Evolutionary conservation across 371 early-diverging fungal genomes (phyloP).

Genomic region (Mucor sp.): DNA sequence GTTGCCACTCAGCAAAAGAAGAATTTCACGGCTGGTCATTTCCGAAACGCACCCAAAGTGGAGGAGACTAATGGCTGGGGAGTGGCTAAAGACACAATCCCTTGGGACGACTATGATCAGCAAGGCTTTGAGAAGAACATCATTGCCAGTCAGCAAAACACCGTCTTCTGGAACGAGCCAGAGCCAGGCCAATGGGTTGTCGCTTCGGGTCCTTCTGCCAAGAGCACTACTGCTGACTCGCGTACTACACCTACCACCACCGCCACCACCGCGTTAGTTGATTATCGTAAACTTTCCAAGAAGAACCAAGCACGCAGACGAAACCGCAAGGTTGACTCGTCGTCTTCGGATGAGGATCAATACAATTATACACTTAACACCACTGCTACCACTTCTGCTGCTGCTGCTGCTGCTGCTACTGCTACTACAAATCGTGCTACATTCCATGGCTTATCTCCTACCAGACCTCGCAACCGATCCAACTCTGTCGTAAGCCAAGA

Average conservation of each 20-base stretch:
- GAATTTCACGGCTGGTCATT: not conserved
- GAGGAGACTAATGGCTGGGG: conserved; percentile 45
- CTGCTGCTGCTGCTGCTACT: not conserved
- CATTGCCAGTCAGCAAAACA: conserved; percentile 38
- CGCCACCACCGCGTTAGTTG: too few relatives aligned
- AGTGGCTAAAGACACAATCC: conserved; percentile 9
- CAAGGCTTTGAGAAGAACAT: conserved; percentile 47
- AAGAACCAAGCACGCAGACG: not conserved
- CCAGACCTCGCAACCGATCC: not conserved
- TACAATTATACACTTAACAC: not conserved
- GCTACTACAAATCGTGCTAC: not conserved
- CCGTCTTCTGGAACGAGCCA: conserved; percentile 32
- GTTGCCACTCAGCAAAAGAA: not conserved
- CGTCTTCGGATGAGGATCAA: not conserved
- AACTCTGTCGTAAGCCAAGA: conserved; percentile 19
- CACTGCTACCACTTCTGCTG: not conserved
- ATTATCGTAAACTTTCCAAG: not conserved
- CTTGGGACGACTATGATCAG: conserved; percentile 36
- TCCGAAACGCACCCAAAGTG: not conserved
- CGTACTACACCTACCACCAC: not conserved
- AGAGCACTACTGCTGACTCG: not conserved
- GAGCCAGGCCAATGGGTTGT: conserved; percentile 20
- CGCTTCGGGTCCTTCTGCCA: not conserved
- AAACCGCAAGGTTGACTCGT: not conserved
- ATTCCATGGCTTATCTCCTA: not conserved